phyloP scores from a whole-genome alignment of 495 filamentous ascomycete species.

The Aeminium ludgeri region DNA sequence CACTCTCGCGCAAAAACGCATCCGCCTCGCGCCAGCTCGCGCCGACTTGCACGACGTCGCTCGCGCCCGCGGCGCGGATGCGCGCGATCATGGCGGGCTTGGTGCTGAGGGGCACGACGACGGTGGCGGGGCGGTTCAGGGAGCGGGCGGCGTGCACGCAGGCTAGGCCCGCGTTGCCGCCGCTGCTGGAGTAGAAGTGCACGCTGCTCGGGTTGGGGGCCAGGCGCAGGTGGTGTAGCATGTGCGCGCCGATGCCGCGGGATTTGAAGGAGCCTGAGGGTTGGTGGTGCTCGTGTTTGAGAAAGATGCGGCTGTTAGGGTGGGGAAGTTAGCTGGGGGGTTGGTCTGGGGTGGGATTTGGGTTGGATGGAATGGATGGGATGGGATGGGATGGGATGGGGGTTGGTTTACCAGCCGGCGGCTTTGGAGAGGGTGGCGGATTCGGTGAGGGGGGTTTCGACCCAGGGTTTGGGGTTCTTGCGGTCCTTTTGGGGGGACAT shows the following conservation, averaged over 20 bases:
- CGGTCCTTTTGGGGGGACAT: no score
- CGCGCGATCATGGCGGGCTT: constrained; percentile 56
- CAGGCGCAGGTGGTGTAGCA: constrained; percentile 37
- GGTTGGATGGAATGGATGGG: background rate
- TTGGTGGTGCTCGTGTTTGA: constrained; percentile 89
- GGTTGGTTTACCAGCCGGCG: constrained; percentile 46
- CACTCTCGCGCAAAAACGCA: constrained; percentile 42
- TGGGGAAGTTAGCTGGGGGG: no score
- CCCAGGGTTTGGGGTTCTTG: constrained; percentile 37
- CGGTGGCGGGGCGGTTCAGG: constrained; percentile 57
- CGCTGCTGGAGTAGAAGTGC: constrained; percentile 79
- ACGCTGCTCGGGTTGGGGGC: constrained; percentile 27
- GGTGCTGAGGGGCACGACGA: constrained; percentile 61
- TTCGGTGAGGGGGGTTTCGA: constrained; percentile 54
- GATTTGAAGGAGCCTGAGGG: constrained; percentile 94
- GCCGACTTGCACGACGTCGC: constrained; percentile 54
- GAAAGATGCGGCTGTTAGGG: constrained; percentile 42
- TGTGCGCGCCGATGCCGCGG: constrained; percentile 66
- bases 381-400: background rate
- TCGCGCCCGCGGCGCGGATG: constrained; percentile 49
- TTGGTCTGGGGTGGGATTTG: no score
- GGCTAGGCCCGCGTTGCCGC: constrained; percentile 85
- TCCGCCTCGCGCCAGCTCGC: constrained; percentile 65
- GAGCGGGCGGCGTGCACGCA: constrained; percentile 60
- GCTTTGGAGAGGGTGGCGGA: constrained; percentile 48